A percentile compares a stretch with the other conserved stretches of the same genome.
These are phyloP conservation scores for Rutidosis leptorrhynchoides DNA, from an alignment of 129 eudicot species.

Conservation along the genomic window DNA sequence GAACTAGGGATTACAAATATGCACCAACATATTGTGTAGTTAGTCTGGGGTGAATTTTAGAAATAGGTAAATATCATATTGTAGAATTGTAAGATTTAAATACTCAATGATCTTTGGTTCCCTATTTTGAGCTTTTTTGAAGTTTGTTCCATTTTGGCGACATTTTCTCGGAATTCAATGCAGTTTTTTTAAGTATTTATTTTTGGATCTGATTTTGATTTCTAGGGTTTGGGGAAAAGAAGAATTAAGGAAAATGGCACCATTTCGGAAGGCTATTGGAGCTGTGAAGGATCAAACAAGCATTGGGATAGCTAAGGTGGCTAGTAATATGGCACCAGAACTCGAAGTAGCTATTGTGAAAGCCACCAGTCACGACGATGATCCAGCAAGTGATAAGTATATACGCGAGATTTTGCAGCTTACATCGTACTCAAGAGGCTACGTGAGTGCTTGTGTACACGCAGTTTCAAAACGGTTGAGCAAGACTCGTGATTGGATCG, in stretches of 20 bases:
- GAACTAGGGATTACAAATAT: no score
- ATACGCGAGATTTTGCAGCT: conserved; percentile 54
- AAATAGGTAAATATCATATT: no score
- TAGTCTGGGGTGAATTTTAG: neutral
- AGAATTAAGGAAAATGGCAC: conserved; percentile 39
- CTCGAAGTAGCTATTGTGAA: conserved; percentile 72
- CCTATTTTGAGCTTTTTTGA: neutral
- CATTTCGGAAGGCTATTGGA: conserved; percentile 76
- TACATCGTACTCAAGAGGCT: conserved; percentile 53
- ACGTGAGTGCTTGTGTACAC: conserved; percentile 59
- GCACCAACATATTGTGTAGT: neutral
- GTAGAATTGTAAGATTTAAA: neutral
- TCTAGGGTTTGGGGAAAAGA: conserved; percentile 9
- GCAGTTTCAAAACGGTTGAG: conserved; percentile 50
- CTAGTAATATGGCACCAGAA: conserved; percentile 78
- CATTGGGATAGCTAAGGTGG: conserved; percentile 67
- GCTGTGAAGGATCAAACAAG: conserved; percentile 85
- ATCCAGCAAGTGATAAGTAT: conserved; percentile 72
- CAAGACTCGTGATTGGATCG: conserved; percentile 85
- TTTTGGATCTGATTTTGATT: conserved; percentile 15
- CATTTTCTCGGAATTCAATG: neutral
- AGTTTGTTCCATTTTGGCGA: neutral
- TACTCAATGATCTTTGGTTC: neutral
- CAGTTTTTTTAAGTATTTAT: neutral
- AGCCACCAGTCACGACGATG: conserved; percentile 80